Percentiles rank a stretch among this genome's conserved stretches.
These are phyloP conservation scores for Trapa bicornis DNA, from an alignment of 345 rosid genomes.

Conservation along the genomic window DNA sequence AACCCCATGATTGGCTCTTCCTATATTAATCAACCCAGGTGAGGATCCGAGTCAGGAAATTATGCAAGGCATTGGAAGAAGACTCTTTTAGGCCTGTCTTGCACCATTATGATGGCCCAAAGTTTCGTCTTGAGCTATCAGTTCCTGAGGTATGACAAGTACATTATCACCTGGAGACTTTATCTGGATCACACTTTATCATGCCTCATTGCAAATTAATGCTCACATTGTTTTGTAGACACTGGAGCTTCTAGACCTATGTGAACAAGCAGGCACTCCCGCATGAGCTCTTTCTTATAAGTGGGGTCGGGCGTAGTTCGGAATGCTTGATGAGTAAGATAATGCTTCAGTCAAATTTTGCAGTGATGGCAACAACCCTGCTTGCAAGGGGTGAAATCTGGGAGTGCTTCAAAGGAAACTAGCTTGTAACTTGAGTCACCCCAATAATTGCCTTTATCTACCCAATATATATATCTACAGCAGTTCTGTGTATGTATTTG, in stretches of 20 bases:
- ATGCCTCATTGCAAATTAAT: no score
- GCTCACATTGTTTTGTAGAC: constrained; percentile 41
- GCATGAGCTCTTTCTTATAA: constrained; percentile 19
- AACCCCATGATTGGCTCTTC: background rate
- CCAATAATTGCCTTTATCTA: constrained; percentile 3
- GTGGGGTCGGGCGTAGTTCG: background rate
- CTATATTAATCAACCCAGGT: constrained; percentile 30
- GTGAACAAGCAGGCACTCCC: constrained; percentile 75
- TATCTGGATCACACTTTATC: background rate
- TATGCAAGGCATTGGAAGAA: constrained; percentile 95
- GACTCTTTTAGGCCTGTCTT: constrained; percentile 92
- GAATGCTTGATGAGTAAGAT: background rate
- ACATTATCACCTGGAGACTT: background rate
- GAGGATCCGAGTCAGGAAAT: constrained; percentile 63
- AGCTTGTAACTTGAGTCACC: background rate
- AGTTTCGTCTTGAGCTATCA: constrained; percentile 88
- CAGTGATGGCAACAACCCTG: background rate
- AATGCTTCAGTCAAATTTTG: background rate
- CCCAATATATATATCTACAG: background rate
- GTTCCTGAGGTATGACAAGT: constrained; percentile 71
- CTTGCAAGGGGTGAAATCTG: background rate
- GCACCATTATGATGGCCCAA: constrained; percentile 98
- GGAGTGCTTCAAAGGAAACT: background rate
- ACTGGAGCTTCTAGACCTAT: constrained; percentile 71
- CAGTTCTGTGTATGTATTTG: background rate